These are phyloP conservation scores for Pyracantha coccinea DNA, from an alignment of 331 rosid species.

Conservation along the genomic window DNA sequence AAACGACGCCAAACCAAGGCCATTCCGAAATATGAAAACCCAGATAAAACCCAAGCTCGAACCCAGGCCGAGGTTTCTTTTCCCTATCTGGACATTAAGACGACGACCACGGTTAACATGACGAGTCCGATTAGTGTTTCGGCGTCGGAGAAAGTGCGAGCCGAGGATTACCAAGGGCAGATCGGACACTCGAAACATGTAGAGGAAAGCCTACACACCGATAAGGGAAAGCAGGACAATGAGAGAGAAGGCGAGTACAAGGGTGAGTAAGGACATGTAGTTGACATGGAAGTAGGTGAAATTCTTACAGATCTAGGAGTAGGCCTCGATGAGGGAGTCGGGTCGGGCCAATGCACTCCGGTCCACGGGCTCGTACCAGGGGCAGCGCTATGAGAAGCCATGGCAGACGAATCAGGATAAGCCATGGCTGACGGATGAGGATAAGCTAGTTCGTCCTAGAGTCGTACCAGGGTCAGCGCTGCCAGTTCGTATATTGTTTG, in stretches of 20 bases:
- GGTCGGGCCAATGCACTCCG: conserved; percentile 32
- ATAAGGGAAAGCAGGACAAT: conserved; percentile 33
- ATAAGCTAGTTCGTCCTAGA: not conserved
- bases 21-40: too few relatives aligned
- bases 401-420: conserved; percentile 27
- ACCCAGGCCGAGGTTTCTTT: too few relatives aligned
- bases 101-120: conserved; percentile 29
- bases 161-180: conserved; percentile 39
- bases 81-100: conserved; percentile 21
- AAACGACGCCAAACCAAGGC: too few relatives aligned
- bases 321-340: conserved; percentile 29
- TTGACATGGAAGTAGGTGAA: conserved; percentile 41
- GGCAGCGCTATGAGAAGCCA: conserved; percentile 51
- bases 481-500: too few relatives aligned
- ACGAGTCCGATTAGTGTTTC: conserved; percentile 34
- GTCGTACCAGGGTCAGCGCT: too few relatives aligned
- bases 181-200: conserved; percentile 39
- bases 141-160: conserved; percentile 36
- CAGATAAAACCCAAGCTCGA: too few relatives aligned
- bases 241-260: conserved; percentile 34
- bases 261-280: conserved; percentile 24
- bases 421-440: conserved; percentile 35
- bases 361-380: conserved; percentile 38
- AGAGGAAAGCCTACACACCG: conserved; percentile 41
- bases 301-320: conserved; percentile 45